Percentiles rank a stretch among this genome's conserved stretches.
Evolutionary conservation across 108 stramenopile species (phyloP).

Genomic region (Skeletonema grethae): DNA sequence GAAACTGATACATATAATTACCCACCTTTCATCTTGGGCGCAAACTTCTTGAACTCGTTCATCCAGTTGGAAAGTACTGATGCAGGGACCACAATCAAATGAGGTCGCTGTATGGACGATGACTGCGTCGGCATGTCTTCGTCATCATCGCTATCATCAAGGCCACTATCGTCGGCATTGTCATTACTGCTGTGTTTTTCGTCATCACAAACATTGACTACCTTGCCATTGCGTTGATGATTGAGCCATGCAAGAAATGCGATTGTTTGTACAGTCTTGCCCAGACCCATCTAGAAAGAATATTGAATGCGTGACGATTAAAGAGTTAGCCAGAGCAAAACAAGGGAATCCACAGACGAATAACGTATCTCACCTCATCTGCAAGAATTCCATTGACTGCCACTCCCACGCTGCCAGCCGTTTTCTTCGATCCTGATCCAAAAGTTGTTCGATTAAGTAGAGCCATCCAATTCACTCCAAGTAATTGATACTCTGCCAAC

Average conservation of each 20-base stretch:
- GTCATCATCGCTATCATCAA: constrained; percentile 22
- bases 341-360: not conserved
- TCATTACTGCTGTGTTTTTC: not conserved
- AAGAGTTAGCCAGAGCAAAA: not conserved
- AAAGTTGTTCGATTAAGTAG: constrained; percentile 74
- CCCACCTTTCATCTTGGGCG: constrained; percentile 76
- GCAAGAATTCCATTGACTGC: constrained; percentile 96
- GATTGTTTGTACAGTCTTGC: constrained; percentile 97
- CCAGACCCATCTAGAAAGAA: constrained; percentile 27
- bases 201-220: not conserved
- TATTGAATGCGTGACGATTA: not conserved
- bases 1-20: constrained; percentile 7
- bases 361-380: constrained; percentile 92
- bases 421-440: constrained; percentile 29
- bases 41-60: constrained; percentile 91
- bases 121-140: not conserved
- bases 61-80: constrained; percentile 96
- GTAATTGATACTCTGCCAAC: constrained; percentile 79
- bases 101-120: constrained; percentile 47
- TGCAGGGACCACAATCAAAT: constrained; percentile 96
- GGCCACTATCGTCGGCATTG: not conserved
- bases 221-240: constrained; percentile 38
- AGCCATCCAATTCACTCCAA: constrained; percentile 90
- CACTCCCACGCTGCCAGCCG: constrained; percentile 25
- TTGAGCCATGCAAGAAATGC: constrained; percentile 90